A percentile compares a stretch with the other conserved stretches of the same genome.
These are phyloP conservation scores for Leccinum olivaceopallidum DNA, from an alignment of 768 basidiomycete genomes.

Conservation along the genomic window DNA sequence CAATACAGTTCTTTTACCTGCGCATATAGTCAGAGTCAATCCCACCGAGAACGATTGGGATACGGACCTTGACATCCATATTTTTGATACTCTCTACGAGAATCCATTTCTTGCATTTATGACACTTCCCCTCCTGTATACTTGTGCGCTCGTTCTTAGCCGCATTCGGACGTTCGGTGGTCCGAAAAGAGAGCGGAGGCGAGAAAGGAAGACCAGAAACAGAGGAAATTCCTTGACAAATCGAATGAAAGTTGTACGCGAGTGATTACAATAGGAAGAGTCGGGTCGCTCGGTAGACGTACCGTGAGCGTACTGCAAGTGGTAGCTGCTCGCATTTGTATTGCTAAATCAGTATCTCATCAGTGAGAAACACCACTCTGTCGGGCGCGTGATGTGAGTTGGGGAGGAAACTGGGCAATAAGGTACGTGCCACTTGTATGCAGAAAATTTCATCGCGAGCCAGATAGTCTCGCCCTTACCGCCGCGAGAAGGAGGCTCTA, in stretches of 20 bases:
- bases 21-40: background rate
- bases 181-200: slow-evolving; percentile 67
- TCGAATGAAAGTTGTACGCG: slow-evolving; percentile 1
- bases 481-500: slow-evolving; percentile 58
- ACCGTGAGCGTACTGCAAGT: slow-evolving; percentile 84
- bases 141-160: slow-evolving; percentile 59
- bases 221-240: slow-evolving; percentile 63
- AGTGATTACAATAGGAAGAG: too few relatives aligned
- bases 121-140: slow-evolving; percentile 74
- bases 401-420: background rate
- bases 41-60: background rate
- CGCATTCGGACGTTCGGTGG: slow-evolving; percentile 42
- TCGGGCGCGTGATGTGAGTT: slow-evolving; percentile 6
- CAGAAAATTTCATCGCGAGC: slow-evolving; percentile 79
- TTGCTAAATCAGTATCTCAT: slow-evolving; percentile 7
- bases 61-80: slow-evolving; percentile 63
- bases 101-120: slow-evolving; percentile 75
- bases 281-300: slow-evolving; percentile 24
- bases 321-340: slow-evolving; percentile 51
- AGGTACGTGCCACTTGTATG: slow-evolving; percentile 70
- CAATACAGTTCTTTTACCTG: slow-evolving; percentile 77
- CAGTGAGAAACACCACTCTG: slow-evolving; percentile 19
- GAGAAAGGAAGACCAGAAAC: slow-evolving; percentile 71
- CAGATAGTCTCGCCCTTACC: slow-evolving; percentile 66
- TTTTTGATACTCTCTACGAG: slow-evolving; percentile 72